Evolutionary conservation across 2,329 filamentous ascomycete genomes (phyloP).

Genomic region (Scytalidium lignicola): DNA sequence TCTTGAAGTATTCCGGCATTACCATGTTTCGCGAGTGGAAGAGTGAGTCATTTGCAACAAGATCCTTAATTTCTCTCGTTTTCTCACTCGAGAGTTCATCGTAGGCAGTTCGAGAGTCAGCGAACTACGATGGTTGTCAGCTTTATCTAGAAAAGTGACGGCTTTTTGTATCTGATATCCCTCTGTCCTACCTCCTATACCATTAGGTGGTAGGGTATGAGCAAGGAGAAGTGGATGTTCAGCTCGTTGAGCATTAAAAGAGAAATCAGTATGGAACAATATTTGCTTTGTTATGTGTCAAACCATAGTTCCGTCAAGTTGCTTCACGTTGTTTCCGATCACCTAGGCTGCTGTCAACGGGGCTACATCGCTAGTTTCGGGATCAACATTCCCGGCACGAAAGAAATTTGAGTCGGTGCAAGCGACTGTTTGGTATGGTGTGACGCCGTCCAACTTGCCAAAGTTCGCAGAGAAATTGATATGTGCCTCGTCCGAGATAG

Average conservation of each 20-base stretch:
- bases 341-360: slow-evolving; percentile 16
- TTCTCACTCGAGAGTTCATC: slow-evolving; percentile 34
- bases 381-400: slow-evolving; percentile 49
- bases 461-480: slow-evolving; percentile 42
- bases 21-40: slow-evolving; percentile 45
- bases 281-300: too few species aligned
- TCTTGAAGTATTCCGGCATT: slow-evolving; percentile 31
- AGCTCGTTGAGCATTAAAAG: slow-evolving; percentile 47
- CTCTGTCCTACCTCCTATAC: slow-evolving; percentile 42
- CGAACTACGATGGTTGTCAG: slow-evolving; percentile 34
- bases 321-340: neutral
- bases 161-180: too few species aligned
- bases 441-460: slow-evolving; percentile 49
- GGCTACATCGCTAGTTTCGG: slow-evolving; percentile 29
- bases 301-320: too few species aligned
- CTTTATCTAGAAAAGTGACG: too few species aligned
- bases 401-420: slow-evolving; percentile 44
- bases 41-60: slow-evolving; percentile 40
- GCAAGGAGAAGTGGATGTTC: slow-evolving; percentile 45
- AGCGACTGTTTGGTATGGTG: slow-evolving; percentile 39
- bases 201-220: slow-evolving; percentile 39
- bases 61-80: slow-evolving; percentile 13
- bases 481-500: slow-evolving; percentile 44
- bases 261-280: slow-evolving; percentile 50
- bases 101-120: slow-evolving; percentile 44